These are phyloP conservation scores for Triticum urartu DNA, from an alignment of 176 grass and related monocot species.

Conservation along the genomic window DNA sequence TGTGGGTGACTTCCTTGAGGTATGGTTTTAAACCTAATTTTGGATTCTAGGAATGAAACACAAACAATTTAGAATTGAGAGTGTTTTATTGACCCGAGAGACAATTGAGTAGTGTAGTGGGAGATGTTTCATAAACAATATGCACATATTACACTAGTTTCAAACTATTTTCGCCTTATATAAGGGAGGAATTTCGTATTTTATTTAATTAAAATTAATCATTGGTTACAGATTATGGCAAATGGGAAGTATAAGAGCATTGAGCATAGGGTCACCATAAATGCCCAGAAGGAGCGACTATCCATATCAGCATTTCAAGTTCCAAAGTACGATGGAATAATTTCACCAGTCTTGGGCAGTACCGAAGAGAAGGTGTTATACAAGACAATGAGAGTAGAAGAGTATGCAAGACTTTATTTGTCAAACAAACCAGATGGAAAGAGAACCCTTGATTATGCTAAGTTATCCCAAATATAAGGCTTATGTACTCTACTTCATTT, in stretches of 20 bases:
- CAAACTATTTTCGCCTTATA: neutral
- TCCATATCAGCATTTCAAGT: slow-evolving; percentile 36
- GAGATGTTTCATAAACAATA: neutral
- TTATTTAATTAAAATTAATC: neutral
- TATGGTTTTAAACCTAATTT: neutral
- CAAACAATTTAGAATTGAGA: neutral
- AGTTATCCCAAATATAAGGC: neutral
- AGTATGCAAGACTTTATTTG: slow-evolving; percentile 1
- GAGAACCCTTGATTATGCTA: slow-evolving; percentile 30
- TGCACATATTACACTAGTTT: neutral
- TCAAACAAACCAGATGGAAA: slow-evolving; percentile 31
- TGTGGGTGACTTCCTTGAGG: slow-evolving; percentile 54
- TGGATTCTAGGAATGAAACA: neutral
- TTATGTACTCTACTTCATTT: neutral
- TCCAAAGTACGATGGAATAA: slow-evolving; percentile 10
- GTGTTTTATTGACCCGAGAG: too few species aligned
- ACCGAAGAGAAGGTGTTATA: neutral
- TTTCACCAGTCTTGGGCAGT: neutral
- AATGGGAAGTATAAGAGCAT: slow-evolving; percentile 55
- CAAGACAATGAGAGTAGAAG: slow-evolving; percentile 13
- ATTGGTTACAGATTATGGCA: slow-evolving; percentile 27
- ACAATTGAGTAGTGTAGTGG: neutral
- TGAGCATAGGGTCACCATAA: slow-evolving; percentile 51
- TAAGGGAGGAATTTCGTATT: neutral
- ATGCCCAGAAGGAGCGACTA: slow-evolving; percentile 35